A percentile compares a stretch with the other conserved stretches of the same genome.
phyloP scores from a whole-genome alignment of 805 yeast genomes.

The Brettanomyces naardenensis region DNA sequence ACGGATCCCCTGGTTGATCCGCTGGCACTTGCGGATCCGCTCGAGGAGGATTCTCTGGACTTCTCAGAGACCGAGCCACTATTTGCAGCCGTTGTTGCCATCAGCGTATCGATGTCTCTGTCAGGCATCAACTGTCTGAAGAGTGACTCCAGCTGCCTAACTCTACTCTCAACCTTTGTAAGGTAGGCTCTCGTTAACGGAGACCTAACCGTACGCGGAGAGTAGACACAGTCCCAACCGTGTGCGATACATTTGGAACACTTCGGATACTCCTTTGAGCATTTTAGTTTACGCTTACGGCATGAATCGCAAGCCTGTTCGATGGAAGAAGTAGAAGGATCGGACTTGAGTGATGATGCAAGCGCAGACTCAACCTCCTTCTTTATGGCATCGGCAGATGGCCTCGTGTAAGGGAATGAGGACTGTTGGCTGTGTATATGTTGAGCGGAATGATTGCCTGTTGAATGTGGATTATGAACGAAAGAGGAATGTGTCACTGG shows the following conservation, averaged over 20 bases:
- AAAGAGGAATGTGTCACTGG: neutral
- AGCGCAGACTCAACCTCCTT: neutral
- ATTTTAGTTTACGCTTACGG: slow-evolving; percentile 68
- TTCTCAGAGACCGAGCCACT: neutral
- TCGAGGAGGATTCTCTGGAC: neutral
- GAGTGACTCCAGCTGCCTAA: slow-evolving; percentile 37
- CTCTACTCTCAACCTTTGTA: slow-evolving; percentile 63
- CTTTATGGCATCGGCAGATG: neutral
- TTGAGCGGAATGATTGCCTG: neutral
- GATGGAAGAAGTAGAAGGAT: slow-evolving; percentile 16
- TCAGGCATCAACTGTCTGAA: slow-evolving; percentile 36
- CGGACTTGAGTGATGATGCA: neutral
- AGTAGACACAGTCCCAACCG: slow-evolving; percentile 67
- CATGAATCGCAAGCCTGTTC: slow-evolving; percentile 79
- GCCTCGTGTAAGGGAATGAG: neutral
- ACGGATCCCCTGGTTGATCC: neutral
- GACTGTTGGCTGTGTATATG: neutral
- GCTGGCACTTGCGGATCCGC: neutral
- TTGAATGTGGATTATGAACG: neutral
- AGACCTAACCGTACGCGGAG: slow-evolving; percentile 70
- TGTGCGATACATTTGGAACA: slow-evolving; percentile 71
- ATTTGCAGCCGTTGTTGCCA: slow-evolving; percentile 1
- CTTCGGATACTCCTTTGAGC: slow-evolving; percentile 71
- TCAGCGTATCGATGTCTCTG: slow-evolving; percentile 33
- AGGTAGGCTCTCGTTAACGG: slow-evolving; percentile 78